A percentile compares a stretch with the other conserved stretches of the same genome.
These are phyloP conservation scores for Eimeria mitis DNA, from an alignment of 169 alveolate genomes.

Conservation along the genomic window DNA sequence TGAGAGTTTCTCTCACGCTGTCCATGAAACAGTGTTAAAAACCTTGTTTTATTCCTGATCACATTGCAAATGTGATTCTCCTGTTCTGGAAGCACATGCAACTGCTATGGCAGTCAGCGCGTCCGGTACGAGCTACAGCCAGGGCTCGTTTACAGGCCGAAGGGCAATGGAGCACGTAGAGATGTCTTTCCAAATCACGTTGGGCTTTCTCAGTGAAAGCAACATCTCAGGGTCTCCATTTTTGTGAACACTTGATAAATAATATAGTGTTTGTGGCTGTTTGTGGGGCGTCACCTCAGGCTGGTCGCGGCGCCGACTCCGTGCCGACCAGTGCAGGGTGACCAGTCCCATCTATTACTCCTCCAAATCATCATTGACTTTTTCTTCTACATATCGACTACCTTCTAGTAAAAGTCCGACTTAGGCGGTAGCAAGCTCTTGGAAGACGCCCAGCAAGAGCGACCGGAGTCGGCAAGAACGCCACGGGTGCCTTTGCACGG, in stretches of 20 bases:
- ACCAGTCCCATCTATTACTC: conserved; percentile 23
- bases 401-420: not conserved
- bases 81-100: not conserved
- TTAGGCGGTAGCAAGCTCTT: not conserved
- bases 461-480: not conserved
- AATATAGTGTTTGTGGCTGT: not conserved
- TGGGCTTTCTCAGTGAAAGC: not conserved
- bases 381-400: not conserved
- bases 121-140: not conserved
- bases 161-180: not conserved
- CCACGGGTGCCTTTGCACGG: not conserved
- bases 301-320: conserved; percentile 10
- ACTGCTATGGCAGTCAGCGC: not conserved
- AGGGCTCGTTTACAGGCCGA: not conserved
- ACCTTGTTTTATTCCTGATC: not conserved
- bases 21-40: not conserved
- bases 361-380: not conserved
- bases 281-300: conserved; percentile 19
- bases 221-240: not conserved
- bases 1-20: not conserved
- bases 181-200: not conserved
- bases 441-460: not conserved
- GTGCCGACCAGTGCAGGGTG: conserved; percentile 2
- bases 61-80: not conserved
- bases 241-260: not conserved